A percentile compares a stretch with the other conserved stretches of the same genome.
Evolutionary conservation across 305 asterid species (phyloP).

Genomic region (Lippia alba): DNA sequence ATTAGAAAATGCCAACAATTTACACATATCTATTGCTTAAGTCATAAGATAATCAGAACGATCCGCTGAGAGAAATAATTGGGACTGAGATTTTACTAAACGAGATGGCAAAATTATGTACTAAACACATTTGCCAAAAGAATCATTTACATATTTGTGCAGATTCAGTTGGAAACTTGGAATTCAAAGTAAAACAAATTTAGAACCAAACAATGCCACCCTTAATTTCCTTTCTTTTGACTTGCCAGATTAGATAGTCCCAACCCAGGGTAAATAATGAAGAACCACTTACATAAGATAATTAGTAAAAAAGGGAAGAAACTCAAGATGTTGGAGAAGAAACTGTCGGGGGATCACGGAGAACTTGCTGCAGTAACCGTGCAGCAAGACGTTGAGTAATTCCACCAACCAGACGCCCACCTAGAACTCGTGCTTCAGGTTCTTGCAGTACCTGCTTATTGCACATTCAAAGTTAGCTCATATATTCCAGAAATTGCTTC

Average conservation of each 20-base stretch:
- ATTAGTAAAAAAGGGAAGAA: not conserved
- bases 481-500: too few species aligned
- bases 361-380: slow-evolving; percentile 95
- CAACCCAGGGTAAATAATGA: slow-evolving; percentile 32
- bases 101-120: not conserved
- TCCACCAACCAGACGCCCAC: slow-evolving; percentile 96
- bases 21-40: too few species aligned
- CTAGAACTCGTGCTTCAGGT: slow-evolving; percentile 86
- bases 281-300: slow-evolving; percentile 32
- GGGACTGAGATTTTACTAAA: not conserved
- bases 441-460: slow-evolving; percentile 84
- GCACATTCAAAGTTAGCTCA: not conserved
- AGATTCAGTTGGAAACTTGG: not conserved
- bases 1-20: too few species aligned
- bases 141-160: not conserved
- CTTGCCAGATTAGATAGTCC: slow-evolving; percentile 25
- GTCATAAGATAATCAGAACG: too few species aligned
- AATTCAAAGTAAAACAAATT: slow-evolving; percentile 9
- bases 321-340: slow-evolving; percentile 42
- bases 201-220: not conserved
- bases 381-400: slow-evolving; percentile 96
- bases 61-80: not conserved
- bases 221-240: slow-evolving; percentile 24
- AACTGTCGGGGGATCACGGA: slow-evolving; percentile 64
- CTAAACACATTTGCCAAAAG: not conserved